phyloP scores from a whole-genome alignment of 2,329 filamentous ascomycete genomes.

The Colletotrichum chrysophilum region DNA sequence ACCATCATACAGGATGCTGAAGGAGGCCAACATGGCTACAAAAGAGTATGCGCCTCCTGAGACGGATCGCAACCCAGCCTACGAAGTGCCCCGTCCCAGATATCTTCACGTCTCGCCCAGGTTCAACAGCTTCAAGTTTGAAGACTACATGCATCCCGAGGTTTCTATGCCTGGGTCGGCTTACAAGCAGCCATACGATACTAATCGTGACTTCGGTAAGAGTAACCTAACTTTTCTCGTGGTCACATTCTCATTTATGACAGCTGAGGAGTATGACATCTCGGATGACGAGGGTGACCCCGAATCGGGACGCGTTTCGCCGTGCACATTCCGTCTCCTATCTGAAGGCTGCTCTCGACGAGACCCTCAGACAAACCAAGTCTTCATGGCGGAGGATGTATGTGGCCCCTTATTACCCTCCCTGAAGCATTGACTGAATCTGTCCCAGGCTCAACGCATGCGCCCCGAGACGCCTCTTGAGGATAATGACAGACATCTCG shows the following conservation, averaged over 20 bases:
- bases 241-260: neutral
- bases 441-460: conserved; percentile 5
- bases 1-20: conserved; percentile 5
- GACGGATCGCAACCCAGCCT: neutral
- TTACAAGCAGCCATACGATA: conserved; percentile 3
- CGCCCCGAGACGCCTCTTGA: conserved; percentile 12
- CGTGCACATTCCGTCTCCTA: conserved; percentile 45
- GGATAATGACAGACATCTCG: neutral
- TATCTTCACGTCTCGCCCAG: conserved; percentile 16
- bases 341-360: conserved; percentile 38
- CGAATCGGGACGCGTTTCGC: conserved; percentile 40
- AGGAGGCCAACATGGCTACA: neutral
- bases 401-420: neutral
- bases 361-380: conserved; percentile 25
- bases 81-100: conserved; percentile 21
- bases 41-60: conserved; percentile 9
- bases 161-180: neutral
- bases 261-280: conserved; percentile 30
- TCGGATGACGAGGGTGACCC: conserved; percentile 46
- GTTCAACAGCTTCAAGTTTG: conserved; percentile 4
- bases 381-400: conserved; percentile 26
- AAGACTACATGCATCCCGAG: neutral
- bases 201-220: conserved; percentile 6
- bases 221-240: neutral
- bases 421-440: neutral